Conservation (phyloP, 148 eudicot genomes). For the Vaccinium darrowii region DNA sequence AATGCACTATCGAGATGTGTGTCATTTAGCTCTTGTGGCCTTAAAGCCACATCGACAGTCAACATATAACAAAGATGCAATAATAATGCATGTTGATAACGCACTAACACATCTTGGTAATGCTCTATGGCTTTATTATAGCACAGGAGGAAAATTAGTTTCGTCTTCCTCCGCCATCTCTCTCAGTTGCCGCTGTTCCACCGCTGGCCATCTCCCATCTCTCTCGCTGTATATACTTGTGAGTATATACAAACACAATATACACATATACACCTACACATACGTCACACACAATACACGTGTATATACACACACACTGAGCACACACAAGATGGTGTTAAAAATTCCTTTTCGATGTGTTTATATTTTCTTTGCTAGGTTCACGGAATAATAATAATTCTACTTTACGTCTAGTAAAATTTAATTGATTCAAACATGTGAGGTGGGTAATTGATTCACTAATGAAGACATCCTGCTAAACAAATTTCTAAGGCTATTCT, state of each 20-base stretch:
- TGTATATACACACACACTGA: neutral
- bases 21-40: neutral
- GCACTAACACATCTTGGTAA: neutral
- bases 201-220: too few relatives aligned
- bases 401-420: neutral
- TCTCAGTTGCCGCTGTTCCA: too few relatives aligned
- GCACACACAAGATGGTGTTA: neutral
- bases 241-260: neutral
- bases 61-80: neutral
- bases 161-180: too few relatives aligned
- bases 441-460: slow-evolving; percentile 18
- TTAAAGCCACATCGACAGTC: too few relatives aligned
- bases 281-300: neutral
- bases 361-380: neutral
- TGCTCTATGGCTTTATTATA: too few relatives aligned
- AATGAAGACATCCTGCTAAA: slow-evolving; percentile 51
- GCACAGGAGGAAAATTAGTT: too few relatives aligned
- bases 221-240: too few relatives aligned
- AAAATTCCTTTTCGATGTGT: neutral
- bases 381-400: neutral
- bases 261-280: neutral
- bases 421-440: neutral
- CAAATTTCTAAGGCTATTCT: slow-evolving; percentile 65
- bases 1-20: neutral
- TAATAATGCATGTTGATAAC: neutral